Evolutionary conservation across 805 yeast genomes (phyloP), one percentile per base, ranked within the genome.

Genomic region (Clavispora asparagi): DNA sequence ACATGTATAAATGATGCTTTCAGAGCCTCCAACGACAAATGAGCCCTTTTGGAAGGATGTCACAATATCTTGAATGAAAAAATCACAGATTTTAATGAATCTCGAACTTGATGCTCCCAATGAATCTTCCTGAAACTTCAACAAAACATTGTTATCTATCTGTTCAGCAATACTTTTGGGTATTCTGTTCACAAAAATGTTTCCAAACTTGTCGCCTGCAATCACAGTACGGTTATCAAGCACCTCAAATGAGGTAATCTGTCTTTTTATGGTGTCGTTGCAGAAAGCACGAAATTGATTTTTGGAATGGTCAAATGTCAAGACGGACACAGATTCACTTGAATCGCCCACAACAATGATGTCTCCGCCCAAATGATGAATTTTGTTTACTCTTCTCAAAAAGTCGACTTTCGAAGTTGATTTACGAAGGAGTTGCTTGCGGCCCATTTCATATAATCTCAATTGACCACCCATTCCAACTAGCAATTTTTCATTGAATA

Each of bases 201-300:
- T 87, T 0, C 98, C 97, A 64, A 86, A 89, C 58, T 82, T 83
- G 61, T 94, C 98, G 12, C 96, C 96, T 1, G 87, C 88, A 36
- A 85, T 68, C 1, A 86, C 78, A 0, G 97, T 89, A 46, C 81
- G 81, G 50, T 80, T 77, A 60, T 94, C 98, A 6, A 94, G 64
- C 52, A 79, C 65, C 3, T 72, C 58, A 38, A 85, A 54, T 2
- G 81, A 55, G 0, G 95, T 84, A 4, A 85, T 73, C 57, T 85
- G 86, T 29, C 97, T 69, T 30, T 82, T 73, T 33, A 83, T 65
- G 0, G 74, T 62, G 63, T 94, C 98, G 57, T 82, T 90, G 1
- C 81, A 82, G 47, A 91, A 68, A 2, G 85, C 78, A 7, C 79
- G 58, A 55, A 92, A 86, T 17, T 58, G 65, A 51, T 79, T 78